Conservation (phyloP, 257 asterid species). For the Misopates orontium region DNA sequence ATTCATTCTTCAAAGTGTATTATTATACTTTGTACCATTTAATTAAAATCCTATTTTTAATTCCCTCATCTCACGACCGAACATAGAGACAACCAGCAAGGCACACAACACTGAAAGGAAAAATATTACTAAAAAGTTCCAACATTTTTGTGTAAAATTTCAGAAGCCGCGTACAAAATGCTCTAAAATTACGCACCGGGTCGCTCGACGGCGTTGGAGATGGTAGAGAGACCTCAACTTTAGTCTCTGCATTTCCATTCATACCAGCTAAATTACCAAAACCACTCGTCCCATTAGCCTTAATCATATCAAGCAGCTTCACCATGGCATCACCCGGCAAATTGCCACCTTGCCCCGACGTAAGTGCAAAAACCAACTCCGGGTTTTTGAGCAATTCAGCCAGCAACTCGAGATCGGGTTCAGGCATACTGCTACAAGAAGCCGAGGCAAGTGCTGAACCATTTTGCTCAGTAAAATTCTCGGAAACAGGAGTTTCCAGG, state of each 20-base stretch:
- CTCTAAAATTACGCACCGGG: slow-evolving; percentile 85
- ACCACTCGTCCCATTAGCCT: slow-evolving; percentile 53
- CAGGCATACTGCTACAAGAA: slow-evolving; percentile 50
- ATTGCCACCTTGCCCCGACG: slow-evolving; percentile 78
- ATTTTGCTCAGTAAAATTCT: slow-evolving; percentile 27
- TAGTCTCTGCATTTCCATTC: slow-evolving; percentile 44
- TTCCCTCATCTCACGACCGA: slow-evolving; percentile 4
- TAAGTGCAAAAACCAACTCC: slow-evolving; percentile 80
- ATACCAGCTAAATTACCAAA: slow-evolving; percentile 46
- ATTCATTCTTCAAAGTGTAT: background rate
- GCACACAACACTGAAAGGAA: slow-evolving; percentile 7
- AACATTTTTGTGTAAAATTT: slow-evolving; percentile 8
- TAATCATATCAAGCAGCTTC: slow-evolving; percentile 84
- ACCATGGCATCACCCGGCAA: slow-evolving; percentile 63
- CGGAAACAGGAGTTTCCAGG: slow-evolving; percentile 37
- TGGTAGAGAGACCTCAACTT: slow-evolving; percentile 89
- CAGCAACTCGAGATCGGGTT: slow-evolving; percentile 82
- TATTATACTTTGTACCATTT: too few relatives aligned
- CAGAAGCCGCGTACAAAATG: slow-evolving; percentile 9
- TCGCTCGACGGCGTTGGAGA: slow-evolving; percentile 95
- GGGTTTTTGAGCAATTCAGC: slow-evolving; percentile 92
- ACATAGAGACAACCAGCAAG: background rate
- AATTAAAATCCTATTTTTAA: too few relatives aligned
- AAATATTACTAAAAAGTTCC: slow-evolving; percentile 11
- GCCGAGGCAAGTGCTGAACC: slow-evolving; percentile 40